These are phyloP conservation scores for Wickerhamomyces silvicola DNA, from an alignment of 805 yeast genomes.

Conservation along the genomic window DNA sequence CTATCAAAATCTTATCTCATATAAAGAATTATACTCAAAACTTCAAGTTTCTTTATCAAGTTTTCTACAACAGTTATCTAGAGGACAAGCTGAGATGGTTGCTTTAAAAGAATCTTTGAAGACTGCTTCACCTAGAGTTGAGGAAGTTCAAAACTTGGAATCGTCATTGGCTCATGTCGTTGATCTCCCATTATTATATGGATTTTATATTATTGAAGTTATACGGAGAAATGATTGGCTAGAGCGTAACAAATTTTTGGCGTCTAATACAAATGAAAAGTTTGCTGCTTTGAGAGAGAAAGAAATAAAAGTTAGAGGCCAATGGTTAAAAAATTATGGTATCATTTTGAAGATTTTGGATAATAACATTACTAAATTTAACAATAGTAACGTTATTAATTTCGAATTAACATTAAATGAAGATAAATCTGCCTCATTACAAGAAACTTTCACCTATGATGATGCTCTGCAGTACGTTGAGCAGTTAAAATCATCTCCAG, in stretches of 20 bases:
- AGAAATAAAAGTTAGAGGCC: conserved; percentile 47
- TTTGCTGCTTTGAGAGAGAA: conserved; percentile 49
- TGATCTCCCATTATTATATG: conserved; percentile 68
- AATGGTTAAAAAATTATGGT: conserved; percentile 64
- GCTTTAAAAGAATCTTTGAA: conserved; percentile 18
- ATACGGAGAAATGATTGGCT: conserved; percentile 56
- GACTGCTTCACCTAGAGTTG: conserved; percentile 11
- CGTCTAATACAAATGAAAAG: conserved; percentile 44
- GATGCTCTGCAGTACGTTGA: conserved; percentile 32
- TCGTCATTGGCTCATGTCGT: conserved; percentile 32
- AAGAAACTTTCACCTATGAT: conserved; percentile 8
- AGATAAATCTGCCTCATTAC: conserved; percentile 1
- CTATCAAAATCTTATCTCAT: conserved; percentile 26
- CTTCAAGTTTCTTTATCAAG: conserved; percentile 11
- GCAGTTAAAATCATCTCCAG: conserved; percentile 24
- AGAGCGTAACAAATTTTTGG: conserved; percentile 20
- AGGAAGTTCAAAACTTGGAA: conserved; percentile 20
- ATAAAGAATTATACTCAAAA: conserved; percentile 29
- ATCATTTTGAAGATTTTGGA: conserved; percentile 32
- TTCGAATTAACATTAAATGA: conserved; percentile 16
- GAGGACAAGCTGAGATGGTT: conserved; percentile 16
- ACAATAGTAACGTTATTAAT: conserved; percentile 11
- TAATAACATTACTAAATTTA: conserved; percentile 16
- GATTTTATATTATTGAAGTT: conserved; percentile 57
- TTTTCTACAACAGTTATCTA: conserved; percentile 11